phyloP scores from a whole-genome alignment of 805 yeast genomes.

The Pichia californica region DNA sequence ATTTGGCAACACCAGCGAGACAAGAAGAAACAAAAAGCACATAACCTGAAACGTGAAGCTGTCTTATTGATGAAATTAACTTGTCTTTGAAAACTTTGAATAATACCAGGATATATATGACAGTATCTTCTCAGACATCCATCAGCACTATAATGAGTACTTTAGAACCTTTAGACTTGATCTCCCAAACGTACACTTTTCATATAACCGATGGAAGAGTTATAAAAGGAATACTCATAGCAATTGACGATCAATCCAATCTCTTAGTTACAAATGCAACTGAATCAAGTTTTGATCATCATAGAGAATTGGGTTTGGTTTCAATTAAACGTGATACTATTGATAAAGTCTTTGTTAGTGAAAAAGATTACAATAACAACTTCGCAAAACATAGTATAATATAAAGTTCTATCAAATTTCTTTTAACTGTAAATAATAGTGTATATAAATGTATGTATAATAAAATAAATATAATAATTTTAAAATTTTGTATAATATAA shows the following conservation, averaged over 20 bases:
- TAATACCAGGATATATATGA: no score
- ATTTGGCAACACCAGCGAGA: no score
- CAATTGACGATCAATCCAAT: conserved; percentile 39
- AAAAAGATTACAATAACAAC: conserved; percentile 17
- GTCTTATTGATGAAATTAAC: no score
- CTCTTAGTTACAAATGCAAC: conserved; percentile 34
- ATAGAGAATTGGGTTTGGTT: conserved; percentile 45
- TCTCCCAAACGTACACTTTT: conserved; percentile 27
- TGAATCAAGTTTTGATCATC: conserved; percentile 21
- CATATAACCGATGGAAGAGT: conserved; percentile 28
- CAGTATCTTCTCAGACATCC: no score
- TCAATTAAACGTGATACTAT: conserved; percentile 43
- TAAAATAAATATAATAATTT: no score
- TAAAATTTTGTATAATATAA: no score
- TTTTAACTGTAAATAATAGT: no score
- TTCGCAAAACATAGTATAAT: neutral
- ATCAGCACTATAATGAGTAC: neutral
- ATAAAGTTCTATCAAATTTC: neutral
- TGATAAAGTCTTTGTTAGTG: conserved; percentile 22
- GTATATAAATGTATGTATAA: no score
- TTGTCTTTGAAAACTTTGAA: no score
- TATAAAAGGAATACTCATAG: conserved; percentile 34
- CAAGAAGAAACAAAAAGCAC: no score
- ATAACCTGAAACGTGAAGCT: no score
- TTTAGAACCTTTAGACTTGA: conserved; percentile 25